These are phyloP conservation scores for Tardiomyces depauwii DNA, from an alignment of 1,139 yeast species.

Conservation along the genomic window DNA sequence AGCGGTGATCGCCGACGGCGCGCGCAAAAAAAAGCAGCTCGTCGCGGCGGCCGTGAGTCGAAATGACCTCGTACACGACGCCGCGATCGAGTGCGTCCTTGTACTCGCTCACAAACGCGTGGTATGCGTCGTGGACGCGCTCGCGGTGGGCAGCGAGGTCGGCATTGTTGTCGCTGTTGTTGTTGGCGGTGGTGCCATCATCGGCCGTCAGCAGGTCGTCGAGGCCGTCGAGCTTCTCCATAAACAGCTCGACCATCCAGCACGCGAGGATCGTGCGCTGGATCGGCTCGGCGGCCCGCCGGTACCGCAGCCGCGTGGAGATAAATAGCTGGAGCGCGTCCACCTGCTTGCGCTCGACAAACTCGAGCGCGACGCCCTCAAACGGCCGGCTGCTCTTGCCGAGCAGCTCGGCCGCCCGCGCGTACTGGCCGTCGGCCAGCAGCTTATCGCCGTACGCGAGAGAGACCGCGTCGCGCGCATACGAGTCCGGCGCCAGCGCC, in stretches of 20 bases:
- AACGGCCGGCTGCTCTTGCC: slow-evolving; percentile 60
- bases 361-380: slow-evolving; percentile 56
- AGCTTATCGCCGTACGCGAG: slow-evolving; percentile 54
- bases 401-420: slow-evolving; percentile 49
- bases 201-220: slow-evolving; percentile 11
- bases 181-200: slow-evolving; percentile 13
- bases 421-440: slow-evolving; percentile 25
- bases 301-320: slow-evolving; percentile 35
- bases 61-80: slow-evolving; percentile 63
- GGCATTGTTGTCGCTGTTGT: slow-evolving; percentile 1
- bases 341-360: slow-evolving; percentile 36
- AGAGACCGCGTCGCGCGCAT: slow-evolving; percentile 43
- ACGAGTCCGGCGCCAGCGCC: slow-evolving; percentile 31
- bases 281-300: slow-evolving; percentile 33
- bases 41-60: slow-evolving; percentile 50
- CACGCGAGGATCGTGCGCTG: slow-evolving; percentile 57
- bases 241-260: slow-evolving; percentile 68
- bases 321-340: slow-evolving; percentile 50
- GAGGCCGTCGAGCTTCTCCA: slow-evolving; percentile 37
- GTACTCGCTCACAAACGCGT: slow-evolving; percentile 42
- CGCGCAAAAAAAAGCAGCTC: slow-evolving; percentile 63
- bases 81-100: slow-evolving; percentile 43
- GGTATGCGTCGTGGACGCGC: slow-evolving; percentile 29
- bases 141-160: neutral
- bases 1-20: slow-evolving; percentile 54